These are phyloP conservation scores for sorghum (Sorghum bicolor) DNA, from an alignment of 176 grass and related monocot genomes.

Conservation along the genomic window Sorghum_bicolor_NCBIv3 NC_012870.2:73477001-73477500, in stretches of 20 bases:
- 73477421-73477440: background rate
- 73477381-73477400: conserved; percentile 4
- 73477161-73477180: background rate
- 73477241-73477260: background rate
- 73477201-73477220: background rate
- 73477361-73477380: background rate
- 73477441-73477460: background rate
- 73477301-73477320: conserved; percentile 5
- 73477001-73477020: background rate
- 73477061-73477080: background rate
- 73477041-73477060: background rate
- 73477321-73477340: background rate
- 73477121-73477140: no score
- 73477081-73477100: no score
- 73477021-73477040: no score
- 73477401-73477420: background rate
- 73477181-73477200: background rate
- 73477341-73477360: no score
- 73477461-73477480: background rate
- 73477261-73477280: background rate
- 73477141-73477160: no score
- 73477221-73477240: background rate
- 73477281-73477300: background rate
- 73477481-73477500: background rate
- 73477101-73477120: no score